Conservation (phyloP, 2,329 filamentous ascomycete species). For the Penicillium olsonii region DNA sequence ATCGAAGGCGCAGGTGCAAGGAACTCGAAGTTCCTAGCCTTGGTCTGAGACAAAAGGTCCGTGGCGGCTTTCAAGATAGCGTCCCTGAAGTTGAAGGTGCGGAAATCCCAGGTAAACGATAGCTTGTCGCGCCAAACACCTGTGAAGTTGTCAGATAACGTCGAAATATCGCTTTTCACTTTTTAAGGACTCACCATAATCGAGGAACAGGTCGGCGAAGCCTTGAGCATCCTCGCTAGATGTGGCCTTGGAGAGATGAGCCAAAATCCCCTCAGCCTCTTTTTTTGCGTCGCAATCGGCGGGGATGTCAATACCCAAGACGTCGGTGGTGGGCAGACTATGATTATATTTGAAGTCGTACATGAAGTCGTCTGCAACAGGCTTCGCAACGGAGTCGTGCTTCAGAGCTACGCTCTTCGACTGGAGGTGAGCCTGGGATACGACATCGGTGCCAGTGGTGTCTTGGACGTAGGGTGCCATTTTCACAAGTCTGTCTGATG, state of each 20-base stretch:
- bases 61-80: conserved; percentile 36
- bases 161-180: background rate
- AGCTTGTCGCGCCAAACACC: conserved; percentile 42
- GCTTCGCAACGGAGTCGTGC: conserved; percentile 16
- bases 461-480: conserved; percentile 15
- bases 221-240: conserved; percentile 19
- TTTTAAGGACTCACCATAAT: conserved; percentile 20
- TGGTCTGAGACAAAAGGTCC: conserved; percentile 34
- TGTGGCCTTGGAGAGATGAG: conserved; percentile 17
- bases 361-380: conserved; percentile 44
- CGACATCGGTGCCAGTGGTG: background rate
- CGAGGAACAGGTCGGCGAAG: conserved; percentile 30
- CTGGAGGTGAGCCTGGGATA: background rate
- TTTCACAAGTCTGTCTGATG: conserved; percentile 1
- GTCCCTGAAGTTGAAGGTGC: conserved; percentile 36
- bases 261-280: conserved; percentile 10
- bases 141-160: conserved; percentile 12
- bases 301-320: conserved; percentile 33
- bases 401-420: conserved; percentile 4
- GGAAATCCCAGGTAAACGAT: conserved; percentile 40
- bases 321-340: conserved; percentile 33
- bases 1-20: conserved; percentile 24
- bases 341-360: conserved; percentile 47
- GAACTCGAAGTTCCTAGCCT: conserved; percentile 29
- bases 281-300: conserved; percentile 21